These are phyloP conservation scores for Blastocystis sp. DNA, from an alignment of 352 stramenopile genomes.

Conservation along the genomic window DNA sequence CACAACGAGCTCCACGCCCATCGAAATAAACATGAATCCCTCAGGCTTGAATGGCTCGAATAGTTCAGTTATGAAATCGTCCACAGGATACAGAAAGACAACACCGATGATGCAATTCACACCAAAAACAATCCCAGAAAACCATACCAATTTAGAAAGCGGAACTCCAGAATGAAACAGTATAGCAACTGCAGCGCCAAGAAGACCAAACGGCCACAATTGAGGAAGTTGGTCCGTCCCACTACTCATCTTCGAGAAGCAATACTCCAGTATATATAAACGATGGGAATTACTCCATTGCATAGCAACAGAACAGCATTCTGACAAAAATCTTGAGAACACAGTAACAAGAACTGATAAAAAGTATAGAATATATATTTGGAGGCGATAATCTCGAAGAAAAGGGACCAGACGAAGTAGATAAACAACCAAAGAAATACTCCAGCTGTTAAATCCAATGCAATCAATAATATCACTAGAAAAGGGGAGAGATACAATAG, in stretches of 20 bases:
- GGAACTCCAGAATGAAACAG: background rate
- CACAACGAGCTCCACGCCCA: background rate
- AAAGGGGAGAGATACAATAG: conserved; percentile 11
- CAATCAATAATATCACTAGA: conserved; percentile 13
- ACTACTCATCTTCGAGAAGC: conserved; percentile 10
- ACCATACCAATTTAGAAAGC: background rate
- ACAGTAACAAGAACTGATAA: background rate
- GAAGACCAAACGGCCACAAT: conserved; percentile 31
- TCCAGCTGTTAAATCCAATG: conserved; percentile 51
- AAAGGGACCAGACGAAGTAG: conserved; percentile 10
- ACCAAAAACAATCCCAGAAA: background rate
- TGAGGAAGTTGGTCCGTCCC: conserved; percentile 20
- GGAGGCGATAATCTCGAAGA: conserved; percentile 30
- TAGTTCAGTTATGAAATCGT: conserved; percentile 42
- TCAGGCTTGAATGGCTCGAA: conserved; percentile 51
- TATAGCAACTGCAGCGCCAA: conserved; percentile 13
- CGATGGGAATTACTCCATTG: background rate
- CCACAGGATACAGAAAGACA: background rate
- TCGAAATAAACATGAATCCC: conserved; percentile 24
- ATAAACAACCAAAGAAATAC: conserved; percentile 11
- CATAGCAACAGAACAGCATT: background rate
- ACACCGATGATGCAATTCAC: background rate
- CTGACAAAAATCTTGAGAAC: background rate
- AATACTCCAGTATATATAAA: conserved; percentile 18
- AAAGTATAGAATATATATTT: conserved; percentile 39